Evolutionary conservation across 2,329 filamentous ascomycete genomes (phyloP).

Genomic region (Plenodomus biglobosus): DNA sequence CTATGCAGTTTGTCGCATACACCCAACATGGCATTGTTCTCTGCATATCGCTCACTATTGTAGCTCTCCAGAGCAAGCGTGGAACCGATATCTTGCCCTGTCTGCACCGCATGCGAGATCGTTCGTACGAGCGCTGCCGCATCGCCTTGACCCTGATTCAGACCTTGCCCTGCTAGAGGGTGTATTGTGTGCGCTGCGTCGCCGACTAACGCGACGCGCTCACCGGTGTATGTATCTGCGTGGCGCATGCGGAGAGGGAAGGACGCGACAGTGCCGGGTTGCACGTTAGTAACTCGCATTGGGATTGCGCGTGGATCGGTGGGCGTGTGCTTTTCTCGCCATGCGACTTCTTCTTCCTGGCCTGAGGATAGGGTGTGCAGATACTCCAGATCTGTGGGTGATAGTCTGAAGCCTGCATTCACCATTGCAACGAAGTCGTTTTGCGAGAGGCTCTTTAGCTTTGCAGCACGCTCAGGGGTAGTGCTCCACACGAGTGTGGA

Average conservation of each 20-base stretch:
- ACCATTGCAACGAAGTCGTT: conserved; percentile 82
- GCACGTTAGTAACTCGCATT: conserved; percentile 67
- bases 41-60: conserved; percentile 74
- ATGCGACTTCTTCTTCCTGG: conserved; percentile 74
- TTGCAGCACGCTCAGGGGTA: conserved; percentile 73
- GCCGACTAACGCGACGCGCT: conserved; percentile 87
- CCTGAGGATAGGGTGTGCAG: conserved; percentile 65
- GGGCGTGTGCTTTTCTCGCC: conserved; percentile 74
- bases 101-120: conserved; percentile 73
- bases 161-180: conserved; percentile 88
- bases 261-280: conserved; percentile 77
- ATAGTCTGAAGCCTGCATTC: conserved; percentile 88
- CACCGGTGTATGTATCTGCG: conserved; percentile 88
- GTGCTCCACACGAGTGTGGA: conserved; percentile 95
- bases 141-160: conserved; percentile 92
- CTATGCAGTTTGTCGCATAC: conserved; percentile 91
- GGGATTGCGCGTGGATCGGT: conserved; percentile 57
- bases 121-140: conserved; percentile 74
- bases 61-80: conserved; percentile 79
- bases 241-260: conserved; percentile 92
- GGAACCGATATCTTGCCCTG: conserved; percentile 85
- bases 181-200: conserved; percentile 96
- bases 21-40: conserved; percentile 75
- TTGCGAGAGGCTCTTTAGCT: conserved; percentile 73
- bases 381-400: conserved; percentile 76